Evolutionary conservation across 805 yeast species (phyloP), one percentile per base, ranked within the genome.

Genomic region (Sporopachydermia quercuum): DNA sequence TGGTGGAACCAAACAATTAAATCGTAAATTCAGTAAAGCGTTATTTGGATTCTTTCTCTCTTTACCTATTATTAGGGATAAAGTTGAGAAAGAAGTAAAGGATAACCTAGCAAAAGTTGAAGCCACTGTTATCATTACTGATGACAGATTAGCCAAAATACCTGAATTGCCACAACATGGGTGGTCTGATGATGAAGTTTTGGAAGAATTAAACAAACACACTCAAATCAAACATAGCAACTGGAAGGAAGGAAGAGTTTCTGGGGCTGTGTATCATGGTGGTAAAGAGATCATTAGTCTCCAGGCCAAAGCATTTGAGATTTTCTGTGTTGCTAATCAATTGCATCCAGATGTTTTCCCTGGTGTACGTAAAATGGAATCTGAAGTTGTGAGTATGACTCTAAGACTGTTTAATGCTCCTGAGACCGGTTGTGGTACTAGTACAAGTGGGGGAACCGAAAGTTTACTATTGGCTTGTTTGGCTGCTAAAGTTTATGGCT

Each of bases 211-310:
- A 42, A 70, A 73, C 27, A 56, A 59, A 19, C 58, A 74, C 19
- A 60, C 48, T 14, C 38, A 34, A 8, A 47, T 86, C 47, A 69
- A 76, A 41, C 84, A 81, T 47, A 65, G 84, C 1, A 78, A 76
- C 41, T 89, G 96, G 96, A 70, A 77, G 53, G 65, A 67, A 35
- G 98, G 98, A 3, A 69, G 75, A 48, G 80, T 89, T 3, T 81
- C 94, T 14, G 98, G 98, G 4, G 97, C 96, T 0, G 96, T 89
- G 6, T 89, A 89, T 52, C 97, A 91, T 51, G 96, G 97, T 19
- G 96, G 96, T 11, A 63, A 68, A n/a, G 83, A 81, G 19, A 59
- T 89, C 40, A 65, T 81, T 33, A 62, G 68, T 33, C 62, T 91
- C 30, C 97, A 91, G 58, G 62, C 91, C 5, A 58, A 69, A 41